Evolutionary conservation across 495 filamentous ascomycete species (phyloP).

Genomic region (Usnea hakonensis): DNA sequence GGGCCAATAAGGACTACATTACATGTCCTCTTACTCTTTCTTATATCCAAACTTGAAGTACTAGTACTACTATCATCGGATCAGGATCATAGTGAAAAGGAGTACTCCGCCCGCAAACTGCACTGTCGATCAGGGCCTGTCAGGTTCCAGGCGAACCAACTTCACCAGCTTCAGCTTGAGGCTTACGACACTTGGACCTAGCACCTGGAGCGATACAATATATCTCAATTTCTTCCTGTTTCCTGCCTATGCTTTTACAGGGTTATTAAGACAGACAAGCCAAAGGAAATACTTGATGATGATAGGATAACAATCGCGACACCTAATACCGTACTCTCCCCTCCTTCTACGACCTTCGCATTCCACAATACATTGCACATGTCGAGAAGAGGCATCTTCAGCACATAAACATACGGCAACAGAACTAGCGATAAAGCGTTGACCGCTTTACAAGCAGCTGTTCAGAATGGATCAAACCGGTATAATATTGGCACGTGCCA

Average conservation of each 20-base stretch:
- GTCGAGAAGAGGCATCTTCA: background rate
- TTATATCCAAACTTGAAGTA: no score
- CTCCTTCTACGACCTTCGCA: background rate
- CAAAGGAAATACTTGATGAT: background rate
- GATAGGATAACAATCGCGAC: background rate
- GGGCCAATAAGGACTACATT: no score
- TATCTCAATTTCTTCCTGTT: background rate
- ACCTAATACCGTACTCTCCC: no score
- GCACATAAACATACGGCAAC: background rate
- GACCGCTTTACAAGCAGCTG: background rate
- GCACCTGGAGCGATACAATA: background rate
- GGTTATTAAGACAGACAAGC: background rate
- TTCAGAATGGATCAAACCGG: constrained; percentile 42
- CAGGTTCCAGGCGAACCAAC: background rate
- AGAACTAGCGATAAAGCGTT: background rate
- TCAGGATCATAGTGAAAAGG: no score
- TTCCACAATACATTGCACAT: background rate
- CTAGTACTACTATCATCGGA: no score
- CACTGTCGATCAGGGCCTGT: background rate
- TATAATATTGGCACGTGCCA: constrained; percentile 35
- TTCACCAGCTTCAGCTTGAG: background rate
- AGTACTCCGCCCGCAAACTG: background rate
- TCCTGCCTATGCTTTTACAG: background rate
- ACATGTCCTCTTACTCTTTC: no score
- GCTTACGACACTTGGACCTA: background rate